phyloP scores from a whole-genome alignment of 495 filamentous ascomycete genomes.

The Aspergillus asperescens region DNA sequence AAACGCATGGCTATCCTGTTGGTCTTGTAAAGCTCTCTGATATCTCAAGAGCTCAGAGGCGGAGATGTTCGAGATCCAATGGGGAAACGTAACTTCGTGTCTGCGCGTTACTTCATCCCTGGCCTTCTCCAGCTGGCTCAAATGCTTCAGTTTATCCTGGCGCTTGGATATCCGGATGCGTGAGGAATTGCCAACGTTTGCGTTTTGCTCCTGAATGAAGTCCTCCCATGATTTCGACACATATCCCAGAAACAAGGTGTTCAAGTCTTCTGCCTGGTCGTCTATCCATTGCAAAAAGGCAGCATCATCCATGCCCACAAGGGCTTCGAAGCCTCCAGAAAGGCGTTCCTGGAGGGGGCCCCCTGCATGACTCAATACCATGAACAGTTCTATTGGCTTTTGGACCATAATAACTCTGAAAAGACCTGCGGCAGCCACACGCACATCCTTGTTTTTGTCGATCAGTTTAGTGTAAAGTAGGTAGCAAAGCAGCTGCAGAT shows the following conservation, averaged over 20 bases:
- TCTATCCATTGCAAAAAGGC: conserved; percentile 86
- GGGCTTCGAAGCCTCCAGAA: conserved; percentile 71
- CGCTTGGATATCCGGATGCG: conserved; percentile 63
- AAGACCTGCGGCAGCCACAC: conserved; percentile 72
- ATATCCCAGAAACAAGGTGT: conserved; percentile 70
- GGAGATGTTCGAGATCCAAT: conserved; percentile 94
- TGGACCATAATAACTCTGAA: conserved; percentile 91
- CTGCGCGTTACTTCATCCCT: conserved; percentile 66
- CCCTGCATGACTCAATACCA: conserved; percentile 64
- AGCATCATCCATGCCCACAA: conserved; percentile 81
- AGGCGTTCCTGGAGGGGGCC: conserved; percentile 63
- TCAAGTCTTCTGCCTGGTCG: conserved; percentile 71
- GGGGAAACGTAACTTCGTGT: conserved; percentile 75
- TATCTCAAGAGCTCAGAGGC: conserved; percentile 87
- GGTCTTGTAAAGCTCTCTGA: conserved; percentile 80
- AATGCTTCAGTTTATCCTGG: conserved; percentile 73
- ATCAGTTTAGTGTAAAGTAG: conserved; percentile 81
- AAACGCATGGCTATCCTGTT: conserved; percentile 79
- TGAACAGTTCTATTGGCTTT: conserved; percentile 76
- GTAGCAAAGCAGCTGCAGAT: conserved; percentile 80
- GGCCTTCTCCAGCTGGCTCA: conserved; percentile 61
- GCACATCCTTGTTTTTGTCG: conserved; percentile 55
- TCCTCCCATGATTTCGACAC: conserved; percentile 78
- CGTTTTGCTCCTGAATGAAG: conserved; percentile 76
- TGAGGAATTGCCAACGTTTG: conserved; percentile 64